Evolutionary conservation across 2,329 filamentous ascomycete species (phyloP).

Genomic region (Pseudogymnoascus sp.): DNA sequence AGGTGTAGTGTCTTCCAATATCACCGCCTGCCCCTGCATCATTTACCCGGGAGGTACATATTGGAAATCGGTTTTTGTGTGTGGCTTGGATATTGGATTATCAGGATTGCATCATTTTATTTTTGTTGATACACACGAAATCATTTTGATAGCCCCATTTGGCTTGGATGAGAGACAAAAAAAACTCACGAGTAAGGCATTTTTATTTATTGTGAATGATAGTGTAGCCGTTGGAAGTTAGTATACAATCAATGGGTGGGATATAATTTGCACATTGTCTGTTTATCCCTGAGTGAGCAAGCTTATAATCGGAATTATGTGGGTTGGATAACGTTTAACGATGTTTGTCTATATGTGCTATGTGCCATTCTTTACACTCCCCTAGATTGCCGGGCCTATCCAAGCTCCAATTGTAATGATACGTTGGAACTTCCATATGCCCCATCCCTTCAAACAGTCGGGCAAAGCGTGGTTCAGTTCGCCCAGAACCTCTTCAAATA

Average conservation of each 20-base stretch:
- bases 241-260: slow-evolving; percentile 15
- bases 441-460: not conserved
- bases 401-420: not conserved
- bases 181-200: not conserved
- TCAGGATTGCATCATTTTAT: not conserved
- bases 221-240: slow-evolving; percentile 9
- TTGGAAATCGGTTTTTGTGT: not conserved
- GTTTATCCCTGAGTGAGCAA: not conserved
- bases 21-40: not conserved
- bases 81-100: not conserved
- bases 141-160: slow-evolving; percentile 3
- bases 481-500: not conserved
- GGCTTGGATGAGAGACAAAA: not conserved
- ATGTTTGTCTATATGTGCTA: not conserved
- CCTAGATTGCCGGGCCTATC: not conserved
- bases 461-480: not conserved
- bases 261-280: slow-evolving; percentile 12
- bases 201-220: slow-evolving; percentile 11
- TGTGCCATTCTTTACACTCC: not conserved
- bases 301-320: not conserved
- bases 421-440: not conserved
- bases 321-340: not conserved
- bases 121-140: slow-evolving; percentile 5
- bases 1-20: not conserved
- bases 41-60: slow-evolving; percentile 4